Evolutionary conservation across 257 asterid species (phyloP).

Genomic region (Lithospermum erythrorhizon): DNA sequence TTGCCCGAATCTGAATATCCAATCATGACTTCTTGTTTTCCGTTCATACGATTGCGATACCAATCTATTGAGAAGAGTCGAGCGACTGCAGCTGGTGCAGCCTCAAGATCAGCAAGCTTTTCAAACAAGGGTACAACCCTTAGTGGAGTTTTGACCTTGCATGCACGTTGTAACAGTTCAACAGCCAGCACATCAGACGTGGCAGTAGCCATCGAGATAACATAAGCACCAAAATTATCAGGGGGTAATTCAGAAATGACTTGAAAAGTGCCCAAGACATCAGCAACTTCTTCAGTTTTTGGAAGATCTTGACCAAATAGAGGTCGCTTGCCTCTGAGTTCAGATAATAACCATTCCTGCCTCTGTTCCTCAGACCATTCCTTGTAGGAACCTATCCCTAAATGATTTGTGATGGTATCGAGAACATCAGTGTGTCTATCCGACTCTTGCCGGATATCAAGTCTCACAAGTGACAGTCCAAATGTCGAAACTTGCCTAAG

Average conservation of each 20-base stretch:
- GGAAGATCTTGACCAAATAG: conserved; percentile 80
- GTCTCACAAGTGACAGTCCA: conserved; percentile 83
- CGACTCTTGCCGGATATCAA: conserved; percentile 92
- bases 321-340: conserved; percentile 82
- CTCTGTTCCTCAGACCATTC: conserved; percentile 84
- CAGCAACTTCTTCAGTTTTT: conserved; percentile 79
- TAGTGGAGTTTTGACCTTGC: conserved; percentile 56
- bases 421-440: conserved; percentile 90
- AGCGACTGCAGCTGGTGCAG: conserved; percentile 83
- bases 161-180: conserved; percentile 82
- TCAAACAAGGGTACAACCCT: conserved; percentile 87
- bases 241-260: conserved; percentile 77
- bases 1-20: conserved; percentile 96
- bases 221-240: conserved; percentile 78
- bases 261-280: conserved; percentile 64
- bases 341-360: conserved; percentile 89
- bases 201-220: conserved; percentile 92
- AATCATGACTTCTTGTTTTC: conserved; percentile 93
- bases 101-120: conserved; percentile 82
- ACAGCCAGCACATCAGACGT: conserved; percentile 95
- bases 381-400: conserved; percentile 75
- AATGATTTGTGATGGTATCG: conserved; percentile 69
- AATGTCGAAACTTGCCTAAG: conserved; percentile 91
- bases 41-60: conserved; percentile 68
- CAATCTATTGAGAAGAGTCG: conserved; percentile 81